Percentiles rank a stretch among this genome's conserved stretches.
Evolutionary conservation across 495 filamentous ascomycete species (phyloP).

Genomic region (Friedmanniomyces endolithicus): DNA sequence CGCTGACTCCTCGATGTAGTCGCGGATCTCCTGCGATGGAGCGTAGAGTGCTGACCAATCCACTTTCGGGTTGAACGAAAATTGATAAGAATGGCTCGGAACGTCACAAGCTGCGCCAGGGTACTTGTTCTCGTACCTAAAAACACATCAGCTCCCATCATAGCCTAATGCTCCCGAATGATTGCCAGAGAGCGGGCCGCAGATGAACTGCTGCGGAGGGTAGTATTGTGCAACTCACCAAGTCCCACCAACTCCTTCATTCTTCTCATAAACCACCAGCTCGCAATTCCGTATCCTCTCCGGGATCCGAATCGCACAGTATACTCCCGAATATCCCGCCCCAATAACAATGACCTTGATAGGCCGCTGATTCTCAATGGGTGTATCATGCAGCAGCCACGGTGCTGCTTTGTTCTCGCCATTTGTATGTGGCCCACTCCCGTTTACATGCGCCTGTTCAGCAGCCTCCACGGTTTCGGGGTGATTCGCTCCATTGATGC

Average conservation of each 20-base stretch:
- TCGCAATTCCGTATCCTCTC: constrained; percentile 32
- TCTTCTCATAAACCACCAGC: constrained; percentile 57
- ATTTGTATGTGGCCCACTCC: background rate
- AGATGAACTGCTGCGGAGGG: too few species aligned
- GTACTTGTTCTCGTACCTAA: constrained; percentile 60
- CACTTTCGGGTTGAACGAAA: constrained; percentile 29
- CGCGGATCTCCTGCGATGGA: constrained; percentile 26
- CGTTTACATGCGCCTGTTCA: background rate
- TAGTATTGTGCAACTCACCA: too few species aligned
- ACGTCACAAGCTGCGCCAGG: constrained; percentile 46
- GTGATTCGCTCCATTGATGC: background rate
- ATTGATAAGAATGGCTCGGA: constrained; percentile 21
- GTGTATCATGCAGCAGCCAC: constrained; percentile 21
- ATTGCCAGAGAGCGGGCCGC: too few species aligned
- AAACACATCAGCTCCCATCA: too few species aligned
- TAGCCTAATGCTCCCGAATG: too few species aligned
- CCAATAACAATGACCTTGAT: constrained; percentile 49
- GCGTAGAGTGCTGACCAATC: constrained; percentile 29
- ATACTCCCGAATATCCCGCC: constrained; percentile 52
- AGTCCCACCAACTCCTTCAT: constrained; percentile 55
- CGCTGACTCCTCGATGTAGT: constrained; percentile 25
- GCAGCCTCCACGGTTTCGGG: constrained; percentile 1
- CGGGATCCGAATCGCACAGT: constrained; percentile 47
- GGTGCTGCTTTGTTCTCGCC: constrained; percentile 2
- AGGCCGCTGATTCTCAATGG: constrained; percentile 45